A percentile compares a stretch with the other conserved stretches of the same genome.
phyloP scores from a whole-genome alignment of 176 grass and related monocot genomes.

The Aegilops tauschii region DNA sequence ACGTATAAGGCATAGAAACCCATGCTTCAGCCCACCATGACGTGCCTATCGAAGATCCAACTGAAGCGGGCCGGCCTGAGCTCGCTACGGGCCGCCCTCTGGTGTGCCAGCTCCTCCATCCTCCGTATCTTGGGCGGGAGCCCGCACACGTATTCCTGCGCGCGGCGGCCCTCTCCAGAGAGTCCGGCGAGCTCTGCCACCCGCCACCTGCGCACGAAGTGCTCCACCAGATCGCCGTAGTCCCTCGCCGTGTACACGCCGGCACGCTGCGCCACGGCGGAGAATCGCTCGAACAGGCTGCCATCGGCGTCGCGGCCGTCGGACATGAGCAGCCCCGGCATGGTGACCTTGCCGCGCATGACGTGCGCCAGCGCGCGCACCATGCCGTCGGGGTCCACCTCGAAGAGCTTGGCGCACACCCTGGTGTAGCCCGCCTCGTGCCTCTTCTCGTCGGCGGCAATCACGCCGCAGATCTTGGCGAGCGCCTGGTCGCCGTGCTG shows the following conservation, averaged over 20 bases:
- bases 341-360: slow-evolving; percentile 11
- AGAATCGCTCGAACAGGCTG: background rate
- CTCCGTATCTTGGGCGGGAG: background rate
- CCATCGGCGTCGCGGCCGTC: background rate
- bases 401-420: background rate
- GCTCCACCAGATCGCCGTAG: background rate
- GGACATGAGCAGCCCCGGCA: slow-evolving; percentile 2
- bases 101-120: background rate
- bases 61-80: background rate
- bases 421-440: slow-evolving; percentile 5
- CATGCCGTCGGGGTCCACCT: slow-evolving; percentile 6
- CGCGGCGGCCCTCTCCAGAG: background rate
- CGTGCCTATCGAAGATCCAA: background rate
- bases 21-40: background rate
- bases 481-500: background rate
- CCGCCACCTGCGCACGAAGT: background rate
- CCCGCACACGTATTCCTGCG: background rate
- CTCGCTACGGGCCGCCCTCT: background rate
- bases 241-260: background rate
- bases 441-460: slow-evolving; percentile 3
- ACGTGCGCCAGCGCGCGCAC: background rate
- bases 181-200: background rate
- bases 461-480: slow-evolving; percentile 1
- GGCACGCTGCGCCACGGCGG: background rate
- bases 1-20: too few relatives aligned